Base-by-base conservation (phyloP, 2,329 filamentous ascomycete genomes). In the Mycogone perniciosa region DNA sequence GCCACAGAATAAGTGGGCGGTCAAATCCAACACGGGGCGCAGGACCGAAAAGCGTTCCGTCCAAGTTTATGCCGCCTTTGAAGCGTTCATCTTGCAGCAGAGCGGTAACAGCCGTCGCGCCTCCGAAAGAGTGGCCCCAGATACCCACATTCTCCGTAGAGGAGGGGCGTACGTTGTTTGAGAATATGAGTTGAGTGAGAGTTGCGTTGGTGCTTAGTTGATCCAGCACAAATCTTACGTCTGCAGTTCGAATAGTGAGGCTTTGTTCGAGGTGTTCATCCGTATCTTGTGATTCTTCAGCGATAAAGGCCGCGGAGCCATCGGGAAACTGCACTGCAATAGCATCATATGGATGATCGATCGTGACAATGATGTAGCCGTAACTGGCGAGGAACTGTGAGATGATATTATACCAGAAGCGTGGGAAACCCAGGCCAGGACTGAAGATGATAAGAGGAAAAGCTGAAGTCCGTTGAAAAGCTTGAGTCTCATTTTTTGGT, bases 121-220 rank as follows among this genome's bases (percentile, higher is more conserved):
- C 50, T 5, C 50, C 50, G 27, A 52, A 52, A 5, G 50, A 52
- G 30, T 52, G 45, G 34, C 45, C 50, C 50, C 50, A 52, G 29
- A 52, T 45, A 11, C 45, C 46, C 26, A 44, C 50, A 11, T 31
- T 47, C 31, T 37, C 11, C 8, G 40, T 31, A 26, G 30, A 49
- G 27, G 29, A 38, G 10, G 46, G 38, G 26, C 31, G 38, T 5
- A 41, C 40, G 9, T 44, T 26, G 20, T 11, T 9, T 4, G 50
- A 39, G 4, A 33, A 49, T 6, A 52, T 10, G 29, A 52, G 50
- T 31, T 11, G 30, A 20, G 7, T 40, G 39, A 52, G 46, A 11
- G 50, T 52, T 9, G 27, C 30, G 39, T 52, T 52, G 39, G 39
- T 35, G 39, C 9, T 31, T n/a, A 44, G n/a, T 20, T 44, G 47